A percentile compares a stretch with the other conserved stretches of the same genome.
These are phyloP conservation scores for Cyberlindnera lachancei DNA, from an alignment of 805 yeast species.

Conservation along the genomic window DNA sequence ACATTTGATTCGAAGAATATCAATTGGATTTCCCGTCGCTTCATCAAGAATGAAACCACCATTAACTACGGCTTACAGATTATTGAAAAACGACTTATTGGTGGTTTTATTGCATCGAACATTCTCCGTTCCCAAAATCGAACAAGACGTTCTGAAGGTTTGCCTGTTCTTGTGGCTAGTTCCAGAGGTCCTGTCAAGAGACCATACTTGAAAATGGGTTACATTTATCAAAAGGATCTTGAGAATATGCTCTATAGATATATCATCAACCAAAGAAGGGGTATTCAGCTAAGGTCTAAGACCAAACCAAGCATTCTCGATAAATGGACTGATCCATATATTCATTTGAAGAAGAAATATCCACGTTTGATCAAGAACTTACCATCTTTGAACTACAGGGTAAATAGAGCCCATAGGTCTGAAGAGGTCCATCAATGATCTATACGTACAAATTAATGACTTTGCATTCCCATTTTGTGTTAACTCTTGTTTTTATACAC, in stretches of 20 bases:
- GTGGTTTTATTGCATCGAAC: conserved; percentile 26
- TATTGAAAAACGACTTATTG: conserved; percentile 27
- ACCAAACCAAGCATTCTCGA: background rate
- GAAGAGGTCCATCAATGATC: no score
- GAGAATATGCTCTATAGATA: conserved; percentile 21
- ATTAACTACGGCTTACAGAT: conserved; percentile 24
- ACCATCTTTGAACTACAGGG: conserved; percentile 13
- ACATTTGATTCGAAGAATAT: conserved; percentile 25
- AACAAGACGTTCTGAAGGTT: conserved; percentile 10
- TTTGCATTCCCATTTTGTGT: no score
- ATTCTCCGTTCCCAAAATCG: conserved; percentile 5
- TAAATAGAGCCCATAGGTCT: conserved; percentile 4
- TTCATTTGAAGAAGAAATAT: conserved; percentile 17
- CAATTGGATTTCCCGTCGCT: conserved; percentile 24
- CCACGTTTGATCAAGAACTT: conserved; percentile 26
- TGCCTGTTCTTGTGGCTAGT: conserved; percentile 16
- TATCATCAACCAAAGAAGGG: conserved; percentile 3
- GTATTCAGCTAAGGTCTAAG: background rate
- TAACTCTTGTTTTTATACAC: no score
- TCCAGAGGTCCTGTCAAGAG: conserved; percentile 15
- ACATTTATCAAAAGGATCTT: conserved; percentile 16
- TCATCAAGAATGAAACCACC: conserved; percentile 22
- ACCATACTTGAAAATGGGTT: conserved; percentile 24
- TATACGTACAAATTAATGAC: no score
- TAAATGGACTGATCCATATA: conserved; percentile 1